Percentiles rank a stretch among this genome's conserved stretches.
Conservation (phyloP, 2,329 filamentous ascomycete species). For the Ophiocordyceps robertsii region DNA sequence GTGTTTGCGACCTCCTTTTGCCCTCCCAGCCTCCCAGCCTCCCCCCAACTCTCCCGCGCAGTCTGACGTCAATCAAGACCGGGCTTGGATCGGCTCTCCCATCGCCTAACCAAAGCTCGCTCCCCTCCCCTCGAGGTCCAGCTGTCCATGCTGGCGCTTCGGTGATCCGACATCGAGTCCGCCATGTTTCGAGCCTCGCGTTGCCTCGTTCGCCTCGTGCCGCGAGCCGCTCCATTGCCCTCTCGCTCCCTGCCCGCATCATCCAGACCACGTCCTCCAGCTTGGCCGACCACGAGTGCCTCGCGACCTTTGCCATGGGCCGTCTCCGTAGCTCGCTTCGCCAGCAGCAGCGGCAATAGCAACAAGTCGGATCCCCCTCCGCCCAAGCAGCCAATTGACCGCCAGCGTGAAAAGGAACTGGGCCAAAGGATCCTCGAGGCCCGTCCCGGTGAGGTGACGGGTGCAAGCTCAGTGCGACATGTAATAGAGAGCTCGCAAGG, state of each 20-base stretch:
- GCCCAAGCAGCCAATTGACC: conserved; percentile 27
- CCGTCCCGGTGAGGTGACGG: conserved; percentile 46
- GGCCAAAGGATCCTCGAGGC: conserved; percentile 41
- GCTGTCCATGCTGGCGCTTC: background rate
- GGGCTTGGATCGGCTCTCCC: background rate
- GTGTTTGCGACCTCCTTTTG: background rate
- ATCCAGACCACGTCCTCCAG: background rate
- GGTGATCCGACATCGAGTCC: background rate
- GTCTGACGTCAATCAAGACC: background rate
- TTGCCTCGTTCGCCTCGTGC: conserved; percentile 9
- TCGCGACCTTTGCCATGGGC: background rate
- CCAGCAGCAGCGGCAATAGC: conserved; percentile 6
- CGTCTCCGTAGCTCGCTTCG: conserved; percentile 5
- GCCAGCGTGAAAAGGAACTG: conserved; percentile 40
- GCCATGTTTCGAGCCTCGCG: conserved; percentile 18
- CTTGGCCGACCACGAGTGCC: background rate
- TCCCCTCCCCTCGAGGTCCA: background rate
- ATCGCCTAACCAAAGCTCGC: background rate
- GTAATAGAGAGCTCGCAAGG: conserved; percentile 26
- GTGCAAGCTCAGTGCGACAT: conserved; percentile 39
- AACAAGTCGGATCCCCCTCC: conserved; percentile 9
- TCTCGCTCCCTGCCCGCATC: background rate
- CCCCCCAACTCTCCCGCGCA: no score
- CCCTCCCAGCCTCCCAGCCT: no score
- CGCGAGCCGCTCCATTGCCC: conserved; percentile 2